Conservation (phyloP, 208 protist species). For the Angomonas deanei region DNA sequence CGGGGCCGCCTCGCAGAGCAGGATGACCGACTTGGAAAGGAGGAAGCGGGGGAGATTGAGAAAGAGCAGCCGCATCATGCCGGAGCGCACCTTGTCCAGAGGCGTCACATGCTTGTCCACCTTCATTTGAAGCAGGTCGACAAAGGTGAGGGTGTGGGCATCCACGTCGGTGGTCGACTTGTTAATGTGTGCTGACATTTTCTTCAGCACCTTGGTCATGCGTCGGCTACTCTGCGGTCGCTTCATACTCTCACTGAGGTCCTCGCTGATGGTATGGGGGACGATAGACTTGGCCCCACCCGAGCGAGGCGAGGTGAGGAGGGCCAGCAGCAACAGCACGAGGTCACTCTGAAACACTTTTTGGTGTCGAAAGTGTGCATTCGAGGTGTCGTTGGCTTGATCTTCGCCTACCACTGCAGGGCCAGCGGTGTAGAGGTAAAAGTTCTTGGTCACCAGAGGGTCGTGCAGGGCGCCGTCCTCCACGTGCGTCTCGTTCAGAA, state of each 20-base stretch:
- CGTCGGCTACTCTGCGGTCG: neutral
- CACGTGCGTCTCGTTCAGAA: conserved; percentile 22
- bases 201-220: neutral
- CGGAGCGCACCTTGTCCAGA: conserved; percentile 20
- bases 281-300: neutral
- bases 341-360: conserved; percentile 76
- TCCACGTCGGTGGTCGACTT: conserved; percentile 12
- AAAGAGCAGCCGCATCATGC: conserved; percentile 37
- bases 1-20: conserved; percentile 35
- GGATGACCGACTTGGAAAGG: conserved; percentile 5
- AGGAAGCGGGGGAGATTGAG: conserved; percentile 30
- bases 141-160: conserved; percentile 45
- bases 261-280: neutral
- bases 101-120: conserved; percentile 14
- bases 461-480: conserved; percentile 52
- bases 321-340: conserved; percentile 59
- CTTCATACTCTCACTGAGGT: neutral
- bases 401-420: neutral
- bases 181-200: neutral
- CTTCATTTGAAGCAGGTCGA: conserved; percentile 43
- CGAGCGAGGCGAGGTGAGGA: conserved; percentile 32
- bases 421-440: conserved; percentile 15
- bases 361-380: conserved; percentile 31
- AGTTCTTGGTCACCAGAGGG: conserved; percentile 48
- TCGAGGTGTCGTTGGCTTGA: neutral